Evolutionary conservation across 2,329 filamentous ascomycete genomes (phyloP).

Genomic region (Aureobasidium sp.): DNA sequence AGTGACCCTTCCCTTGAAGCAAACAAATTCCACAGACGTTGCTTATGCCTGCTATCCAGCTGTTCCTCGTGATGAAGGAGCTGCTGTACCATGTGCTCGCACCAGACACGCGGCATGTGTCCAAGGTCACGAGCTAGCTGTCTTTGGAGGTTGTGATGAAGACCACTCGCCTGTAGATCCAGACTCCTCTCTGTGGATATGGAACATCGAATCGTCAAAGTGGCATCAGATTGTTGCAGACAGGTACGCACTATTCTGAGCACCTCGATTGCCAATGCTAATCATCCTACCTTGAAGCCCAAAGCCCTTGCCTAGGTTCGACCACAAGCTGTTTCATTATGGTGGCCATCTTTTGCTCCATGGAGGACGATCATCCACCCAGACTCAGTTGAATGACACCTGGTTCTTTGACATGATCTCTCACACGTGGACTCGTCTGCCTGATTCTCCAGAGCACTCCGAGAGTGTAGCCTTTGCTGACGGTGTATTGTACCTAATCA

Average conservation of each 20-base stretch:
- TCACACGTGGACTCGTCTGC: constrained; percentile 59
- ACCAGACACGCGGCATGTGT: constrained; percentile 35
- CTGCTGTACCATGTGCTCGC: constrained; percentile 29
- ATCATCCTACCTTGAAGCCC: constrained; percentile 19
- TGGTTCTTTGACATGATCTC: constrained; percentile 69
- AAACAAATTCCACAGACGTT: constrained; percentile 26
- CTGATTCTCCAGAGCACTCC: constrained; percentile 25
- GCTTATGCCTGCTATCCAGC: constrained; percentile 40
- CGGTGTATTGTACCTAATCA: constrained; percentile 35
- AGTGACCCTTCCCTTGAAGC: constrained; percentile 28
- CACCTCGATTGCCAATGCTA: neutral
- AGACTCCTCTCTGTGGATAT: constrained; percentile 36
- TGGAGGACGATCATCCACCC: constrained; percentile 66
- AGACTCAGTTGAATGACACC: constrained; percentile 59
- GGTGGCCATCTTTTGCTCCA: constrained; percentile 65
- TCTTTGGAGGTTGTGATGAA: constrained; percentile 35
- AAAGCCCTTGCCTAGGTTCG: constrained; percentile 25
- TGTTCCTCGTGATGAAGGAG: constrained; percentile 27
- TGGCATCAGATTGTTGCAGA: constrained; percentile 8
- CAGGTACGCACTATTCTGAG: neutral
- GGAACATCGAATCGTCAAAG: constrained; percentile 24
- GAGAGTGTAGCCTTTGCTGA: constrained; percentile 32
- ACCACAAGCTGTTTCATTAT: constrained; percentile 50
- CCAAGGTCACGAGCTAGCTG: constrained; percentile 32
- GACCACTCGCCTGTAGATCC: constrained; percentile 29